Percentiles rank a stretch among this genome's conserved stretches.
Evolutionary conservation across 148 eudicot genomes (phyloP).

Genomic region (Dianthus caryophyllus): DNA sequence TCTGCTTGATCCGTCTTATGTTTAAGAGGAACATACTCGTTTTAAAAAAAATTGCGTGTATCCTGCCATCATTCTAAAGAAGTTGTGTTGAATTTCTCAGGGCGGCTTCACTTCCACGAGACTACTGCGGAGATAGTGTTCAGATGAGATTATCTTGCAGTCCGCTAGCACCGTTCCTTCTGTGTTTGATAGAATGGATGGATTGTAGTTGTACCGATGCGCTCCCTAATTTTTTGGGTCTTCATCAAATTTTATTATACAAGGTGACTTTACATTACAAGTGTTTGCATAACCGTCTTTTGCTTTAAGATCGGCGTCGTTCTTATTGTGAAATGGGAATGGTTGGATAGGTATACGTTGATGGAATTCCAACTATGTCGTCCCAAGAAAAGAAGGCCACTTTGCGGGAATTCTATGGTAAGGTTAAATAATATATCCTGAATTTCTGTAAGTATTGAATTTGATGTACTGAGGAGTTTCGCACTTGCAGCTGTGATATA

Average conservation of each 20-base stretch:
- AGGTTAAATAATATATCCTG: not conserved
- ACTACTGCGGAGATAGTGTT: slow-evolving; percentile 57
- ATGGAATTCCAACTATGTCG: slow-evolving; percentile 68
- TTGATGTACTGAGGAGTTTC: not conserved
- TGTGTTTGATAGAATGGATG: slow-evolving; percentile 79
- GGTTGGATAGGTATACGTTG: slow-evolving; percentile 53
- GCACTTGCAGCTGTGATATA: slow-evolving; percentile 61
- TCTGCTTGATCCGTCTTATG: too few species aligned
- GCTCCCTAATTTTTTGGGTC: slow-evolving; percentile 61
- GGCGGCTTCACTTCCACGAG: slow-evolving; percentile 71
- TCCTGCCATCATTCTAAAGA: not conserved
- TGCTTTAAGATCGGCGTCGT: not conserved
- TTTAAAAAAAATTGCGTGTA: too few species aligned
- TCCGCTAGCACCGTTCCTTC: slow-evolving; percentile 71
- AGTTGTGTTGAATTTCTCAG: slow-evolving; percentile 30
- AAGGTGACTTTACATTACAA: slow-evolving; percentile 31
- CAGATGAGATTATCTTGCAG: slow-evolving; percentile 75
- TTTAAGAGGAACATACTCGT: too few species aligned
- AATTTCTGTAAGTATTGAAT: not conserved
- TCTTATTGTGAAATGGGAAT: not conserved
- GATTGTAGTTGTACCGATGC: slow-evolving; percentile 64
- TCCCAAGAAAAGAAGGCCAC: slow-evolving; percentile 68
- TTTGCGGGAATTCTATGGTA: slow-evolving; percentile 74
- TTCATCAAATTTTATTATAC: slow-evolving; percentile 66
- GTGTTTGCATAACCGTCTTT: not conserved